These are phyloP conservation scores for Luffa acutangula DNA, from an alignment of 306 rosid species.

Conservation along the genomic window DNA sequence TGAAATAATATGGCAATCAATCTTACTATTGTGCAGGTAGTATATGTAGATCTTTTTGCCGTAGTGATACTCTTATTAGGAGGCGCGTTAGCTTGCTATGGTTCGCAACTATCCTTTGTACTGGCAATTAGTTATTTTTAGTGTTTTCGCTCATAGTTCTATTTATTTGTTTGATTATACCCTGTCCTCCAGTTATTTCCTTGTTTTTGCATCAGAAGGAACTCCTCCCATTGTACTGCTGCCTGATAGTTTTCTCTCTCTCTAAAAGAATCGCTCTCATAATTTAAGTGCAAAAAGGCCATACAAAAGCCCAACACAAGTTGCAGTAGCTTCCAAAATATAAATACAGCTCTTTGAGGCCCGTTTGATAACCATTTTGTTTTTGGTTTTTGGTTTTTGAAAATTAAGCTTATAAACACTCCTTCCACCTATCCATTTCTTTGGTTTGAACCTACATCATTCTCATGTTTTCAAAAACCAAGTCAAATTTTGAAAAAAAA, in stretches of 20 bases:
- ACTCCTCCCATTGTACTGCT: not conserved
- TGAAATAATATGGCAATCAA: conserved; percentile 5
- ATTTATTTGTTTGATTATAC: not conserved
- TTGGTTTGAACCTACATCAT: too few species aligned
- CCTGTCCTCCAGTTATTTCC: not conserved
- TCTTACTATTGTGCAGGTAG: conserved; percentile 59
- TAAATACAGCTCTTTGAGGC: not conserved
- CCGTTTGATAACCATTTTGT: too few species aligned
- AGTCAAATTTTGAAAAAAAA: too few species aligned
- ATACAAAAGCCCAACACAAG: not conserved
- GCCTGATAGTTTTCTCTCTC: not conserved
- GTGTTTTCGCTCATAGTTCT: not conserved
- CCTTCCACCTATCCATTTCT: too few species aligned
- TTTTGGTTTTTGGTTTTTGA: too few species aligned
- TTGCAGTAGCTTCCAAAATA: not conserved
- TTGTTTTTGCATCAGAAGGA: not conserved
- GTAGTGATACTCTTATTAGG: conserved; percentile 54
- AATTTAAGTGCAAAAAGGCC: not conserved
- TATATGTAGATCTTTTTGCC: conserved; percentile 63
- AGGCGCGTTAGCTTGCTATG: conserved; percentile 80
- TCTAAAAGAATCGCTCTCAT: not conserved
- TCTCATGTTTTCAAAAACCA: too few species aligned
- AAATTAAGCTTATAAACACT: too few species aligned
- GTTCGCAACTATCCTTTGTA: conserved; percentile 20
- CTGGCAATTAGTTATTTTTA: conserved; percentile 6